Percentiles rank a stretch among this genome's conserved stretches.
phyloP scores from a whole-genome alignment of 129 eudicot species.

The Mikania micrantha region DNA sequence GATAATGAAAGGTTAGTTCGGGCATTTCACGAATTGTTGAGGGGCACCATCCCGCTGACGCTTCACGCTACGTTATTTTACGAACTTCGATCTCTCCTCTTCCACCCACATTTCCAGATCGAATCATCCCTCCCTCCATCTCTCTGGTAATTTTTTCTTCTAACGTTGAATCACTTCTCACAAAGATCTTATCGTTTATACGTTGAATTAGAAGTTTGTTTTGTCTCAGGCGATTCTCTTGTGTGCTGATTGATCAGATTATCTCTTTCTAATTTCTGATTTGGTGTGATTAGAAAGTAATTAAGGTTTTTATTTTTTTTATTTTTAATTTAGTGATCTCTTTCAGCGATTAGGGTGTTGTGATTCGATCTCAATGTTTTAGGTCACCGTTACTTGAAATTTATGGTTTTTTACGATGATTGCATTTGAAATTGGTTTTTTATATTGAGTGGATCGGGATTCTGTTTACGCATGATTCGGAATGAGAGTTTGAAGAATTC shows the following conservation, averaged over 20 bases:
- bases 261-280: neutral
- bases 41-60: neutral
- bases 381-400: neutral
- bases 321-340: neutral
- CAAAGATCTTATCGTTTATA: slow-evolving; percentile 1
- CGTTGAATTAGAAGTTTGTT: neutral
- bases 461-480: slow-evolving; percentile 1
- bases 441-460: neutral
- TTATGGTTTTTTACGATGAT: neutral
- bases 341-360: slow-evolving; percentile 16
- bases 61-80: slow-evolving; percentile 23
- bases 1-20: slow-evolving; percentile 4
- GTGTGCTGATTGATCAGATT: neutral
- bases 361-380: neutral
- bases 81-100: slow-evolving; percentile 18
- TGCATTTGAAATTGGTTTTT: neutral
- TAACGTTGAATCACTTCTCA: neutral
- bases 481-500: neutral
- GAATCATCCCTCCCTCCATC: neutral
- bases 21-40: slow-evolving; percentile 9
- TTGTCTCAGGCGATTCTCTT: slow-evolving; percentile 8
- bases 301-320: neutral
- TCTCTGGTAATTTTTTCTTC: slow-evolving; percentile 20
- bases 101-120: slow-evolving; percentile 17
- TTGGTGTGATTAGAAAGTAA: neutral